Percentiles rank a stretch among this genome's conserved stretches.
Conservation (phyloP, 2,329 filamentous ascomycete genomes). For the Cyphellophora attinorum region DNA sequence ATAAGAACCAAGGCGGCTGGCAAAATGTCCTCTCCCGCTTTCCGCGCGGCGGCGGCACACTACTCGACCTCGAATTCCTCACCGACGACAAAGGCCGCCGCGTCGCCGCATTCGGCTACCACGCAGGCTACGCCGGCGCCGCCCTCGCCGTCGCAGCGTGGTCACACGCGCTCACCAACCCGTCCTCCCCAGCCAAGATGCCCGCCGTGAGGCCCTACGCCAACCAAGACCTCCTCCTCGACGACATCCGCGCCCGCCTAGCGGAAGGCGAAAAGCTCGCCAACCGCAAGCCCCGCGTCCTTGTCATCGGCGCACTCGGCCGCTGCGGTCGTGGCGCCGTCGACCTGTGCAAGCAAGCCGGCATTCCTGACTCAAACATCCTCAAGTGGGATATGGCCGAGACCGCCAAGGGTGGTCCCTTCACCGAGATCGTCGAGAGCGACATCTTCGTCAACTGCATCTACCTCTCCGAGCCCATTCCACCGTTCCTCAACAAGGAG, state of each 20-base stretch:
- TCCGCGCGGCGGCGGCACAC: conserved; percentile 61
- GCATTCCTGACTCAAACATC: conserved; percentile 61
- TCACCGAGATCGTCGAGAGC: conserved; percentile 63
- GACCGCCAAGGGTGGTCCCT: conserved; percentile 67
- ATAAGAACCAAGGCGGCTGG: conserved; percentile 72
- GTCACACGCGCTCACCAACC: conserved; percentile 53
- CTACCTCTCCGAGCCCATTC: conserved; percentile 70
- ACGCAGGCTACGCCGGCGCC: conserved; percentile 63
- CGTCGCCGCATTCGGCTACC: conserved; percentile 44
- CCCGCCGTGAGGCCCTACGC: conserved; percentile 55
- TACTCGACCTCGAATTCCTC: conserved; percentile 83
- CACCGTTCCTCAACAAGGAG: conserved; percentile 67
- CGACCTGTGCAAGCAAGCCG: conserved; percentile 66
- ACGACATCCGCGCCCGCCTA: conserved; percentile 63
- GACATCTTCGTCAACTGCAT: conserved; percentile 84
- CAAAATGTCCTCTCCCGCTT: conserved; percentile 71
- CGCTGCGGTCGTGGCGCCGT: conserved; percentile 79
- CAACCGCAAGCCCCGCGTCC: conserved; percentile 58
- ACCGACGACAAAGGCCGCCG: conserved; percentile 59
- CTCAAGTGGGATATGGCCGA: conserved; percentile 70
- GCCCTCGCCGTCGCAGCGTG: conserved; percentile 71
- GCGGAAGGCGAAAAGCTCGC: conserved; percentile 56
- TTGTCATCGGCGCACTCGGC: conserved; percentile 68
- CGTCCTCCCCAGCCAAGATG: conserved; percentile 57
- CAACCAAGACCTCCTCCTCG: conserved; percentile 64